Percentiles rank a stretch among this genome's conserved stretches.
phyloP scores from a whole-genome alignment of 352 stramenopile species.

The Phytophthora foliorum region DNA sequence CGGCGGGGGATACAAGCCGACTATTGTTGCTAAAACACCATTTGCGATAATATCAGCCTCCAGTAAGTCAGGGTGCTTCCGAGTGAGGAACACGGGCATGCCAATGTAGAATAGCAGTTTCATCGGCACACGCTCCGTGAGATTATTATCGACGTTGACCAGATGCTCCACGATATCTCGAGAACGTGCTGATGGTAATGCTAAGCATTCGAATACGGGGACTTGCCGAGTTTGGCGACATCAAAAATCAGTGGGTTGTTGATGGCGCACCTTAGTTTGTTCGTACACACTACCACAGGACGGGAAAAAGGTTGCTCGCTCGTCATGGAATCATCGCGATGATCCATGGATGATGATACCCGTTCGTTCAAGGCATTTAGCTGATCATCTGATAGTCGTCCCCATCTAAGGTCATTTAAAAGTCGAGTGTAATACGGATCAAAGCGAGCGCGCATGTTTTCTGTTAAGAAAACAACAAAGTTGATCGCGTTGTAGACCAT shows the following conservation, averaged over 20 bases:
- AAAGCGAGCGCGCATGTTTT: conserved; percentile 11
- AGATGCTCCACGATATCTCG: conserved; percentile 1
- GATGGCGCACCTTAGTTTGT: conserved; percentile 9
- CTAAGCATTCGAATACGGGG: conserved; percentile 6
- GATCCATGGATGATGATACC: not conserved
- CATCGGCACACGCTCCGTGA: conserved; percentile 15
- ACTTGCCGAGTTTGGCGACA: not conserved
- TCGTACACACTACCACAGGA: conserved; percentile 13
- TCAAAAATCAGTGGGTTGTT: conserved; percentile 16
- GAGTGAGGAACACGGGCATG: conserved; percentile 20
- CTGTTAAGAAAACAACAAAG: conserved; percentile 17
- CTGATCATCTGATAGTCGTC: not conserved
- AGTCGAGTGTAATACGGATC: conserved; percentile 7
- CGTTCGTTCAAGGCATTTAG: too few species aligned
- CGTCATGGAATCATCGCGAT: not conserved
- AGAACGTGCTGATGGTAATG: not conserved
- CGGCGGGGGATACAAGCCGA: too few species aligned
- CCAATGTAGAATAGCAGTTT: conserved; percentile 24
- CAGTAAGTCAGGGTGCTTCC: conserved; percentile 12
- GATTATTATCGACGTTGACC: conserved; percentile 10
- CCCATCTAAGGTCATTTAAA: conserved; percentile 9
- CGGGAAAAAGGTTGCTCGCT: conserved; percentile 4
- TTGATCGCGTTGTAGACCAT: conserved; percentile 7
- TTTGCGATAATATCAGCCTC: conserved; percentile 22
- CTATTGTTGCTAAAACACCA: conserved; percentile 2